Base-by-base conservation (phyloP, 2,329 filamentous ascomycete genomes). In the Ascochyta viciae-villosae region DNA sequence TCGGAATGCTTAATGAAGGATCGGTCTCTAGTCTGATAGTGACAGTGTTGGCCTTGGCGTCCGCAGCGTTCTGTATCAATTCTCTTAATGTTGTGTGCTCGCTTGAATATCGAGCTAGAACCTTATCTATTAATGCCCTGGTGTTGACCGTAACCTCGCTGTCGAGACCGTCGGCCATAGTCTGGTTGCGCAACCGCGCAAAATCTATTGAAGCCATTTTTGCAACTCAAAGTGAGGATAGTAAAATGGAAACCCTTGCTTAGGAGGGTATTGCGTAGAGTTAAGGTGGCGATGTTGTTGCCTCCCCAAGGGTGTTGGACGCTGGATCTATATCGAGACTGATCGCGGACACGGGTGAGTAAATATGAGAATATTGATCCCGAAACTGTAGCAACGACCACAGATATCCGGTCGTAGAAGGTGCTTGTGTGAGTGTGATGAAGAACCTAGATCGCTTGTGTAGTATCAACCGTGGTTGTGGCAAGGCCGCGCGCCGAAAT, bases 61-160 rank as follows among this genome's bases (percentile, higher is more conserved):
- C 95, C 61, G 95, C 94, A n/a, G 95, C 95, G 74, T 99, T 99
- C 73, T 99, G 95, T 40, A 99, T 92, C 58, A 99, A 87, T 75
- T 99, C 95, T 81, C 95, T 87, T 16, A 99, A 80, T 12, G 86
- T 87, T 12, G 85, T 87, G 89, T 94, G 97, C 81, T 99, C 96
- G 67, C 95, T 94, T 2, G 93, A 96, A 74, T 99, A 99, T 71
- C 95, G 85, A 9, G 95, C 95, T 45, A 99, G 85, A 10, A 99
- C 94, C 77, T 99, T 99, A 80, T 98, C 96, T 73, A 99, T 99
- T 67, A 99, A 78, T 39, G 95, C 95, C 71, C 96, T 85, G 44
- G 95, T 99, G 73, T 99, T 96, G 71, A 99, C 95, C 0, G 95
- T 99, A 53, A 99, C 95, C 38, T 95, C 95, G 77, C 98, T 95